A percentile compares a stretch with the other conserved stretches of the same genome.
Evolutionary conservation across 148 eudicot genomes (phyloP).

Genomic region (Pouteria glomerata): DNA sequence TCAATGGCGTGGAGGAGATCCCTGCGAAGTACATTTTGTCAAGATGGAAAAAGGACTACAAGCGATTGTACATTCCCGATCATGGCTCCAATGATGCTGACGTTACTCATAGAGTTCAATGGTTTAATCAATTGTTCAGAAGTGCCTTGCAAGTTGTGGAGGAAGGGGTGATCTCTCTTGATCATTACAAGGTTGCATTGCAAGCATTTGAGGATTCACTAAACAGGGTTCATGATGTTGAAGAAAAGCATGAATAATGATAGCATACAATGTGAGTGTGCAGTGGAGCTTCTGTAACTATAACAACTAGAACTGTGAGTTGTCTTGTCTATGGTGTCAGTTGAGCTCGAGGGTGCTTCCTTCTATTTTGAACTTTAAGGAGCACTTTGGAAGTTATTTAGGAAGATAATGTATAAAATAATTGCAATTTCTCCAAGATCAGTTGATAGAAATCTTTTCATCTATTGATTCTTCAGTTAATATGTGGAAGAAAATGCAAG

Average conservation of each 20-base stretch:
- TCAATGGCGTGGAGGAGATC: conserved; percentile 67
- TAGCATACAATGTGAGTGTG: background rate
- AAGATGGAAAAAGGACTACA: conserved; percentile 69
- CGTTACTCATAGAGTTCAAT: conserved; percentile 28
- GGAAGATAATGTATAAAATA: no score
- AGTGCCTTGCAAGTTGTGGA: conserved; percentile 74
- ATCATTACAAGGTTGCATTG: conserved; percentile 66
- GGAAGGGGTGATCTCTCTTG: conserved; percentile 63
- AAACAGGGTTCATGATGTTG: conserved; percentile 50
- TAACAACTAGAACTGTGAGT: no score
- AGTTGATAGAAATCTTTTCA: no score
- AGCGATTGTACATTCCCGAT: conserved; percentile 41
- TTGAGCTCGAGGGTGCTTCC: no score
- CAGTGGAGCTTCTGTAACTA: background rate
- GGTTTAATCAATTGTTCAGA: conserved; percentile 56
- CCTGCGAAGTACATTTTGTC: conserved; percentile 60
- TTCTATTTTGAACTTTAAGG: no score
- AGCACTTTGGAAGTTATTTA: no score
- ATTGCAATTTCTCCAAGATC: no score
- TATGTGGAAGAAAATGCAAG: no score
- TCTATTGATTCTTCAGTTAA: no score
- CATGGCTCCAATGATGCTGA: conserved; percentile 25
- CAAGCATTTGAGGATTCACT: conserved; percentile 67
- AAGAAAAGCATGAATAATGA: conserved; percentile 41
- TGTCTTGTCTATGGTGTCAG: no score